Evolutionary conservation across 2,329 filamentous ascomycete genomes (phyloP).

Genomic region (Botrytis deweyae): DNA sequence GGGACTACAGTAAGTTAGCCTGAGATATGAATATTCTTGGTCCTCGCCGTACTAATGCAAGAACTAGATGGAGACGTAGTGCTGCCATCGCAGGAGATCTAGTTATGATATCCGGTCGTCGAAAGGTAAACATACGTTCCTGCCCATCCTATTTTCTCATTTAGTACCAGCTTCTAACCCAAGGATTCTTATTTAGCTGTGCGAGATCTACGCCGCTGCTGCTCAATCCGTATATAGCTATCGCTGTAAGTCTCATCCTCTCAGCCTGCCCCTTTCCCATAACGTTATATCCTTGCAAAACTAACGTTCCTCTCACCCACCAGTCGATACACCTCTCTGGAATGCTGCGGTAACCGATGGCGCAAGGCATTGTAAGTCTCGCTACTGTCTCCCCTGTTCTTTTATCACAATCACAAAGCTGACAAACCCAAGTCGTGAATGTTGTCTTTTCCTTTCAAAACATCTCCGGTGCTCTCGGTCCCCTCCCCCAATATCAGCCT

Average conservation of each 20-base stretch:
- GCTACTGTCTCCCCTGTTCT: not conserved
- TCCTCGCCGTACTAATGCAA: not conserved
- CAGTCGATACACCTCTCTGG: conserved; percentile 46
- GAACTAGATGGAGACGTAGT: conserved; percentile 44
- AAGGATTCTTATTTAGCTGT: conserved; percentile 36
- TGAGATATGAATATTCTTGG: too few species aligned
- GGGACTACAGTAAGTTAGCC: conserved; percentile 38
- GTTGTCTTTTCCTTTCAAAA: conserved; percentile 54
- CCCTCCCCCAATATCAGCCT: conserved; percentile 45
- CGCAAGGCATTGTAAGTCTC: conserved; percentile 43
- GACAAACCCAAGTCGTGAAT: conserved; percentile 41
- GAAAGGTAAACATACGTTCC: conserved; percentile 31
- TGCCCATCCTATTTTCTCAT: not conserved
- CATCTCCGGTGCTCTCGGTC: conserved; percentile 48
- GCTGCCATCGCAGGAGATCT: conserved; percentile 49
- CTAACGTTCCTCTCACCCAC: not conserved
- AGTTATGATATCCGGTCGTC: conserved; percentile 49
- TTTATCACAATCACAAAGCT: not conserved
- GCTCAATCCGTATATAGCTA: conserved; percentile 47
- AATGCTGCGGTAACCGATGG: conserved; percentile 44
- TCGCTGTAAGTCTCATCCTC: conserved; percentile 38
- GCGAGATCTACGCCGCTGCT: conserved; percentile 43
- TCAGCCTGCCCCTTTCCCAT: too few species aligned
- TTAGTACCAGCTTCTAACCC: not conserved
- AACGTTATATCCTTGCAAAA: not conserved